Base-by-base conservation (phyloP, 306 rosid species). In the Fragaria iinumae region DNA sequence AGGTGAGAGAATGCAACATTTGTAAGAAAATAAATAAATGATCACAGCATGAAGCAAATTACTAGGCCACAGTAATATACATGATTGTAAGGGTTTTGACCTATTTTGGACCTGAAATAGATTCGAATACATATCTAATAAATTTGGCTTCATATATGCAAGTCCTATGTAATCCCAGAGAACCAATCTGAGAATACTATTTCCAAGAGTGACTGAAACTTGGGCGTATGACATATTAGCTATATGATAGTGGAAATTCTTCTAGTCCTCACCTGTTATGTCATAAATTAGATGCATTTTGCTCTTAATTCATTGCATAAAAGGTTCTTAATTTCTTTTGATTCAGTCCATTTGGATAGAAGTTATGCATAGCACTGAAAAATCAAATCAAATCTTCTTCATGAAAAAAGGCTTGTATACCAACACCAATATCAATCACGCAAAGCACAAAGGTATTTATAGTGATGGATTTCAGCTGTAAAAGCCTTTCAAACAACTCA, bases 11-110 rank as follows among this genome's bases (percentile, higher is more conserved):
- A 72, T 11, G 38, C 55, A 79, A 72, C 27, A 56, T 44, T 62
- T 11, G 27, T 34, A 69, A 52, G 48, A 71, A 60, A 23, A 67
- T 52, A 49, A 23, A 76, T 53, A 57, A 43, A 67, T 39, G 73
- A 50, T 67, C 44, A 60, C 45, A 69, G 44, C 79, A 73, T 57
- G 73, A 75, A 76, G 49, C 17, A 81, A 76, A 11, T 10, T 47
- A 23, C 44, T 53, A 70, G 60, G 69, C 71, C 52, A 55, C 38
- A 73, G 16, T 47, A 38, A 50, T 10, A 45, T 8, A 56, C 29
- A 56, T 56, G 49, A 52, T 53, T 34, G 60, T 29, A n/a, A 50
- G 45, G 75, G 29, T 13, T 49, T 71, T 18, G 62, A 16, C 48
- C 59, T 48, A 70, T 70, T 70, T 48, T 45, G 39, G 72, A 45